phyloP scores from a whole-genome alignment of 306 rosid genomes.

The Senna siamea region DNA sequence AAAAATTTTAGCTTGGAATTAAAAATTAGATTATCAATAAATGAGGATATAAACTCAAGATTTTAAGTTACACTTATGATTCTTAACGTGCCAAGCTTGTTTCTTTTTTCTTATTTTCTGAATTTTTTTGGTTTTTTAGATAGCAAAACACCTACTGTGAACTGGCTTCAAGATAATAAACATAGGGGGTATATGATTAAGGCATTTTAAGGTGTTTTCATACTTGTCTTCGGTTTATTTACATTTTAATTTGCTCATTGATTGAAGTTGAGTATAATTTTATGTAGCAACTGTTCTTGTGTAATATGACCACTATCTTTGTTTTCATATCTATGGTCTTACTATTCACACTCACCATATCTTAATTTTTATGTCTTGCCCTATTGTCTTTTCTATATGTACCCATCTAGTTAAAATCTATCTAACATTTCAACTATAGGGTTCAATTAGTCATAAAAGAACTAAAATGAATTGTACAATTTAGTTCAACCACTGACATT shows the following conservation, averaged over 20 bases:
- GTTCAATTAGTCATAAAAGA: no score
- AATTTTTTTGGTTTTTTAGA: constrained; percentile 41
- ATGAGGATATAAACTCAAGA: constrained; percentile 1
- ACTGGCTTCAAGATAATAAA: constrained; percentile 83
- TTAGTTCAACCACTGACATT: constrained; percentile 17
- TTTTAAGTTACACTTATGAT: not conserved
- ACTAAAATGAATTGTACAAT: not conserved
- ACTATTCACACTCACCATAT: no score
- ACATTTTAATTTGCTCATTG: constrained; percentile 21
- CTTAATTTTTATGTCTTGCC: no score
- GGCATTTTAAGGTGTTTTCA: constrained; percentile 76
- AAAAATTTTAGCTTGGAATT: constrained; percentile 6
- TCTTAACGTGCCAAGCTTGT: constrained; percentile 20
- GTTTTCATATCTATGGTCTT: no score
- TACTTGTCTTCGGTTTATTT: constrained; percentile 27
- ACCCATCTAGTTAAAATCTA: no score
- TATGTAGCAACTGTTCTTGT: constrained; percentile 26
- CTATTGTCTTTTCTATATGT: no score
- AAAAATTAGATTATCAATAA: constrained; percentile 13
- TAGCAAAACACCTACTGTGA: constrained; percentile 52
- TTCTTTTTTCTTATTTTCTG: not conserved
- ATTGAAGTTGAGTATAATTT: constrained; percentile 21
- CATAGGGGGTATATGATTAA: constrained; percentile 69
- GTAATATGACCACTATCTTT: no score
- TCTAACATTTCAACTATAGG: no score